phyloP scores from a whole-genome alignment of 2,329 filamentous ascomycete genomes.

The Claviceps quebecensis region DNA sequence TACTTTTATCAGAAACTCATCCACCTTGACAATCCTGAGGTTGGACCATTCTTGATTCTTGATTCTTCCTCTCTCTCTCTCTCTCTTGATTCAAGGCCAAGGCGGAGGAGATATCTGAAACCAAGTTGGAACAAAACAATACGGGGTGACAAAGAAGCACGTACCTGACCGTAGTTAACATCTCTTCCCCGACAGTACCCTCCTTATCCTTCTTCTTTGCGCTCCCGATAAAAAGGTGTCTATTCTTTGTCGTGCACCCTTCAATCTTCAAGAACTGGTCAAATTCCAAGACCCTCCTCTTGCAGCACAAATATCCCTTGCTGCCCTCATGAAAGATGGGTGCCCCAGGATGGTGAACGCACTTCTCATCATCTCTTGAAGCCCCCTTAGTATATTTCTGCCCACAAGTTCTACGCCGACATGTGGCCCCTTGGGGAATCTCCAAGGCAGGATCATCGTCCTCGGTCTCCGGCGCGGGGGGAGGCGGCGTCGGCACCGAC shows the following conservation, averaged over 20 bases:
- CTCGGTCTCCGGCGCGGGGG: constrained; percentile 62
- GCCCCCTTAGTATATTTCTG: constrained; percentile 47
- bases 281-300: constrained; percentile 87
- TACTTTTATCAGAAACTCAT: background rate
- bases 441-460: constrained; percentile 67
- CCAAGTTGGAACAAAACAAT: too few relatives aligned
- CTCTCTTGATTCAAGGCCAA: too few relatives aligned
- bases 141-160: constrained; percentile 13
- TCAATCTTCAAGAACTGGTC: constrained; percentile 95
- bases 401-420: constrained; percentile 65
- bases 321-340: constrained; percentile 96
- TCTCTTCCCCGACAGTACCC: constrained; percentile 48
- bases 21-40: too few relatives aligned
- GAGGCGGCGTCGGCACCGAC: constrained; percentile 36
- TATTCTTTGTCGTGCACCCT: constrained; percentile 69
- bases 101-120: too few relatives aligned
- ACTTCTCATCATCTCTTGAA: constrained; percentile 56
- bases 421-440: constrained; percentile 61
- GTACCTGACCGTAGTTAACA: constrained; percentile 63
- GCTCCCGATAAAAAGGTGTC: constrained; percentile 74
- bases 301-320: constrained; percentile 96
- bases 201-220: constrained; percentile 48
- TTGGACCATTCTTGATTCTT: too few relatives aligned
- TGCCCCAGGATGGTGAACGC: constrained; percentile 75
- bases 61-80: too few relatives aligned